A percentile compares a stretch with the other conserved stretches of the same genome.
Conservation (phyloP, 202 grass and related monocot genomes). For the Zizania palustris region DNA sequence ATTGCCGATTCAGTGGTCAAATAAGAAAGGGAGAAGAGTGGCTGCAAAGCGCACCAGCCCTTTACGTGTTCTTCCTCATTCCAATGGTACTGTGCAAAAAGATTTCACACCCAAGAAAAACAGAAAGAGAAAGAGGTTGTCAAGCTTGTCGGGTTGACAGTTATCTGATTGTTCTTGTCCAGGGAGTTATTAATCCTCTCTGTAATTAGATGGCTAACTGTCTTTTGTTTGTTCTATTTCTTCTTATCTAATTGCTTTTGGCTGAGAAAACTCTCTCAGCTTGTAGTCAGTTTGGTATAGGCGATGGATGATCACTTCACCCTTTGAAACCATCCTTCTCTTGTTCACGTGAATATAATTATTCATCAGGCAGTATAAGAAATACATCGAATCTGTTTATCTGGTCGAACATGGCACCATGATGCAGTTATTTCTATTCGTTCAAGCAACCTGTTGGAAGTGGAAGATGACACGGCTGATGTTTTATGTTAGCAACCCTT, state of each 20-base stretch:
- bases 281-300: slow-evolving; percentile 34
- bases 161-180: background rate
- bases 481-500: no score
- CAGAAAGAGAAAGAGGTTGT: slow-evolving; percentile 70
- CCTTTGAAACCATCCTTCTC: background rate
- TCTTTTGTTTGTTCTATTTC: background rate
- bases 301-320: slow-evolving; percentile 16
- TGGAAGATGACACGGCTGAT: no score
- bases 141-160: slow-evolving; percentile 41
- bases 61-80: slow-evolving; percentile 39
- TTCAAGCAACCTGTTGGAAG: background rate
- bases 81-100: slow-evolving; percentile 42
- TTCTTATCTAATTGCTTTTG: slow-evolving; percentile 18
- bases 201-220: slow-evolving; percentile 37
- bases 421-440: background rate
- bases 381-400: slow-evolving; percentile 27
- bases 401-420: background rate
- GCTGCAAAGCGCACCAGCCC: slow-evolving; percentile 45
- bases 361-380: slow-evolving; percentile 15
- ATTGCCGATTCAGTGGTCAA: slow-evolving; percentile 69
- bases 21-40: slow-evolving; percentile 68
- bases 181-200: slow-evolving; percentile 17
- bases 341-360: slow-evolving; percentile 16
- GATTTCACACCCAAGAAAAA: slow-evolving; percentile 58
- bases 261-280: slow-evolving; percentile 27